Evolutionary conservation across 495 filamentous ascomycete species (phyloP), one percentile per base, ranked within the genome.

Genomic region (Penicillium daleae): DNA sequence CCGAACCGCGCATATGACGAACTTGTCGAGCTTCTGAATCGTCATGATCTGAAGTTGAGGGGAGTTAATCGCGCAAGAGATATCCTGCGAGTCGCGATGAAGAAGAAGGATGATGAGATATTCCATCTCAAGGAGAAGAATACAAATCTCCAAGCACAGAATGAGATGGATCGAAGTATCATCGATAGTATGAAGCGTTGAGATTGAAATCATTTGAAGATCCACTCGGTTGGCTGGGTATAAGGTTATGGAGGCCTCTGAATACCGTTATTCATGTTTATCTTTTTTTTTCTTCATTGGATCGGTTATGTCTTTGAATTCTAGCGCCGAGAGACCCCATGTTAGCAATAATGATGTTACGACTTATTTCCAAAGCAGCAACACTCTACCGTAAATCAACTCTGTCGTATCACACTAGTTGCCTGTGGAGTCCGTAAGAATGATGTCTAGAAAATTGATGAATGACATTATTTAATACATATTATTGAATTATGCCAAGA

Each of bases 61-160:
- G 89, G 89, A 1, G 79, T 90, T 21, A 76, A 80, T 29, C 80
- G 80, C 4, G 88, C 86, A 0, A 72, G 90, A 6, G 90, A 93
- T 58, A 82, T 88, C 22, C 77, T 84, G 2, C 72, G 91, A 27
- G 73, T 80, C 2, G 82, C 83, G 6, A 62, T 90, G n/a, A 87
- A 85, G 68, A 80, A 78, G 26, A 87, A 88, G 48, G 86, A 92
- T 48, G 76, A 76, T 2, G 80, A 83, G 59, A 84, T 88, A 67
- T 86, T 42, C 81, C 88, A 70, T 76, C 71, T 52, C 78, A 87
- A 78, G 60, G 80, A 58, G 76, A 80, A 84, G 68, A 72, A 76
- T 62, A 68, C 62, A 26, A 62, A 62, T 42, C 54, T 80, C 29
- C 67, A 74, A 49, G 61, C 71, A 4, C 75, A 76, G 60, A 61